phyloP scores from a whole-genome alignment of 257 asterid species.

The Lavandula angustifolia region DNA sequence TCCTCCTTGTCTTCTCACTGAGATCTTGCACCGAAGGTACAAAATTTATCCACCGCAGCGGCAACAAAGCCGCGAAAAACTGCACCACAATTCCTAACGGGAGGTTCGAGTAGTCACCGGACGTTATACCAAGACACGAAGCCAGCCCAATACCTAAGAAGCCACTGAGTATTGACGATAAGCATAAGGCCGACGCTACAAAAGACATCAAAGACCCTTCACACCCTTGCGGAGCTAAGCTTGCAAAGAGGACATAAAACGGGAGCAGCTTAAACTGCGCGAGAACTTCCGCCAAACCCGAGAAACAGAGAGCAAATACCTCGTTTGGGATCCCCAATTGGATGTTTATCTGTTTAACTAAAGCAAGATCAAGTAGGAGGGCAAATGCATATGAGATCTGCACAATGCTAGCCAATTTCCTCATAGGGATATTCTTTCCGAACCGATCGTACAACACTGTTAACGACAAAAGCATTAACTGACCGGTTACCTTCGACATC shows the following conservation, averaged over 20 bases:
- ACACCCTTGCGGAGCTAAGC: constrained; percentile 73
- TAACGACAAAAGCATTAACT: constrained; percentile 63
- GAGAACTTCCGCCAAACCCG: constrained; percentile 78
- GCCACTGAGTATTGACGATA: constrained; percentile 68
- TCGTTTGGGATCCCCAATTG: constrained; percentile 71
- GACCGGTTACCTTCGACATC: constrained; percentile 84
- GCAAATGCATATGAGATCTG: constrained; percentile 63
- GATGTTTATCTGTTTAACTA: constrained; percentile 64
- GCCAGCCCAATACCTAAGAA: constrained; percentile 73
- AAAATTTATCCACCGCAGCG: constrained; percentile 55
- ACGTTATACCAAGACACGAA: constrained; percentile 60
- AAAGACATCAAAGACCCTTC: constrained; percentile 84
- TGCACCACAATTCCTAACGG: constrained; percentile 70
- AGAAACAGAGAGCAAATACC: constrained; percentile 67
- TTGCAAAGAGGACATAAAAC: constrained; percentile 67
- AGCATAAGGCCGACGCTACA: constrained; percentile 67
- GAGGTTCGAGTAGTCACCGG: constrained; percentile 61
- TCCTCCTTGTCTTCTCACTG: constrained; percentile 45
- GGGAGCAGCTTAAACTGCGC: constrained; percentile 86
- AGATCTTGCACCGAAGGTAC: constrained; percentile 47
- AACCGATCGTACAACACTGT: constrained; percentile 56
- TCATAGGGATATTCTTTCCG: constrained; percentile 57
- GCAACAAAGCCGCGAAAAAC: constrained; percentile 68
- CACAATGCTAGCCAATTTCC: constrained; percentile 47
- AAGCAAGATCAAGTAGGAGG: constrained; percentile 71